Conservation (phyloP, 225 moss, liverwort and hornwort species). For the Pseudoscleropodium purum region DNA sequence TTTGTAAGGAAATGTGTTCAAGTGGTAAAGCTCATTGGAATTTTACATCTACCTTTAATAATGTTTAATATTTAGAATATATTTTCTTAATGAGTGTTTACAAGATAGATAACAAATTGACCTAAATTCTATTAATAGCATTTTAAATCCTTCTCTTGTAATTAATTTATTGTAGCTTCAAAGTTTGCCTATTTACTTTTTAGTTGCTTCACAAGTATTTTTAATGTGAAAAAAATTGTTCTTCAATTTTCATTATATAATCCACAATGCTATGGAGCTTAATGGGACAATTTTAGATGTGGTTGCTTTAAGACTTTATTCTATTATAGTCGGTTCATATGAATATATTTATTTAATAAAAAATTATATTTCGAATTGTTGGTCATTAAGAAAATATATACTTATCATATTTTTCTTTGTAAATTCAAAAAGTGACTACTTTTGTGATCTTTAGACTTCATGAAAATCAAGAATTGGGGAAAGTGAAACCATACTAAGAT, state of each 20-base stretch:
- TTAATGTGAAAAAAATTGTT: neutral
- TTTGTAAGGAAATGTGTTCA: neutral
- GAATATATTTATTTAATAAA: neutral
- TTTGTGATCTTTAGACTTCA: neutral
- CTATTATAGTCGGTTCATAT: accelerated
- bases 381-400: accelerated
- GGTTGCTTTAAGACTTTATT: neutral
- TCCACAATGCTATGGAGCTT: accelerated
- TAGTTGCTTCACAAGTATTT: neutral
- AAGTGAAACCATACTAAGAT: too few relatives aligned
- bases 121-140: neutral
- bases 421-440: accelerated
- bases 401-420: neutral
- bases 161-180: accelerated
- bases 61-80: neutral
- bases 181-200: neutral
- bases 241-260: neutral
- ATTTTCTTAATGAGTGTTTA: neutral
- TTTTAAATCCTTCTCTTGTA: accelerated
- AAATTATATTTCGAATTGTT: neutral
- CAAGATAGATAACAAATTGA: neutral
- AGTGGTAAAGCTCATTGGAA: neutral
- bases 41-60: neutral
- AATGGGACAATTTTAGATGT: accelerated
- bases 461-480: accelerated